These are phyloP conservation scores for Kodamaea kaohsiungensis DNA, from an alignment of 805 yeast species.

Conservation along the genomic window DNA sequence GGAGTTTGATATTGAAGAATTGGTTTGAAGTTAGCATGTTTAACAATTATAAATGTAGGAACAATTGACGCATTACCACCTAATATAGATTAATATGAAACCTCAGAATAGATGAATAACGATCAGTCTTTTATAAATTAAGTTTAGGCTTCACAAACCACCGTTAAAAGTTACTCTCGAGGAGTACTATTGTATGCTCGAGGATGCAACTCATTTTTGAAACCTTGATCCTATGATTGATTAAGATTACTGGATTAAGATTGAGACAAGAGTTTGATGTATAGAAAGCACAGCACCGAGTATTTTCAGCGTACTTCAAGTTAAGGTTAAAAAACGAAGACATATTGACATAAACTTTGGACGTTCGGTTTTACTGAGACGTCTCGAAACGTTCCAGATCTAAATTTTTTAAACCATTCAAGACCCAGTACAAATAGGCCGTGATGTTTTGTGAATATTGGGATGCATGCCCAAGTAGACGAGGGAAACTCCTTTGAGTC, in stretches of 20 bases:
- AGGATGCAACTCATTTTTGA: background rate
- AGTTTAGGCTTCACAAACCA: background rate
- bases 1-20: conserved; percentile 7
- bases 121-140: background rate
- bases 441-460: background rate
- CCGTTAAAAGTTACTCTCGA: background rate
- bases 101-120: background rate
- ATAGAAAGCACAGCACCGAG: too few species aligned
- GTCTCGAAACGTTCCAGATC: too few species aligned
- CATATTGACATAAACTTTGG: too few species aligned
- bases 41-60: background rate
- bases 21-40: background rate
- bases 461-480: background rate
- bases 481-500: background rate
- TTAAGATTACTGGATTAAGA: background rate
- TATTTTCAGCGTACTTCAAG: too few species aligned
- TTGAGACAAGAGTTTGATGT: background rate
- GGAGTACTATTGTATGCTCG: background rate
- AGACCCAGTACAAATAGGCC: background rate
- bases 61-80: background rate
- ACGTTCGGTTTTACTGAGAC: too few species aligned
- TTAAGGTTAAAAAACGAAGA: too few species aligned
- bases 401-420: background rate
- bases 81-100: background rate
- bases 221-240: too few species aligned